phyloP scores from a whole-genome alignment of 306 rosid genomes.

The Gastrolobium villosum region DNA sequence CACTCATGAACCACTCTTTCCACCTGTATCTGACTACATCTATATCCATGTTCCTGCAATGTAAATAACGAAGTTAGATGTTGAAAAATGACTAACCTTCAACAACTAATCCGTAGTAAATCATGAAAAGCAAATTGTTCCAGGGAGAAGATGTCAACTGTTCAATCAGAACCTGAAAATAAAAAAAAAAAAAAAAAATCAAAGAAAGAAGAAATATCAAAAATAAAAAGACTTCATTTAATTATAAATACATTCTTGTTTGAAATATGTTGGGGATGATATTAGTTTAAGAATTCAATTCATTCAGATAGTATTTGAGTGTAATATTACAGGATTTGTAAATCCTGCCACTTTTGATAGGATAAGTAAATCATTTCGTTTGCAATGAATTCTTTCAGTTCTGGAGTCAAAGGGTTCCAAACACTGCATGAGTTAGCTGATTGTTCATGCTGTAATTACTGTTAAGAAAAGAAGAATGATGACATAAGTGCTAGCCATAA shows the following conservation, averaged over 20 bases:
- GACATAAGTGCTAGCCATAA: slow-evolving; percentile 19
- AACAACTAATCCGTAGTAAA: slow-evolving; percentile 78
- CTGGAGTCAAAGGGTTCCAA: slow-evolving; percentile 11
- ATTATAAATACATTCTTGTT: not conserved
- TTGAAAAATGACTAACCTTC: slow-evolving; percentile 74
- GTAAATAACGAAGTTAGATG: slow-evolving; percentile 27
- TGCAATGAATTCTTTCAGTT: slow-evolving; percentile 11
- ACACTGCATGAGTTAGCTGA: slow-evolving; percentile 1
- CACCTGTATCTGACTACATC: slow-evolving; percentile 24
- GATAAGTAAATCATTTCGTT: slow-evolving; percentile 13
- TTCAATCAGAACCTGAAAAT: slow-evolving; percentile 82
- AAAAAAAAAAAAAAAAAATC: not conserved
- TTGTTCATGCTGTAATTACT: slow-evolving; percentile 19
- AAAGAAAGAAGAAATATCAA: slow-evolving; percentile 1
- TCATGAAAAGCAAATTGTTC: slow-evolving; percentile 90
- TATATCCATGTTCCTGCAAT: slow-evolving; percentile 39
- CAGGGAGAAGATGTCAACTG: slow-evolving; percentile 89
- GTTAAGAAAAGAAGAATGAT: slow-evolving; percentile 33
- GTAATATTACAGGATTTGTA: not conserved
- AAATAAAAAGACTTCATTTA: not conserved
- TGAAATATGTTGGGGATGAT: slow-evolving; percentile 12
- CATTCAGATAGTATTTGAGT: slow-evolving; percentile 11
- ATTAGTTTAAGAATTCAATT: slow-evolving; percentile 21
- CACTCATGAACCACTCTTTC: slow-evolving; percentile 38
- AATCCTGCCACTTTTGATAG: slow-evolving; percentile 15